phyloP scores from a whole-genome alignment of 2,329 filamentous ascomycete species.

The Leptographium lundbergii region DNA sequence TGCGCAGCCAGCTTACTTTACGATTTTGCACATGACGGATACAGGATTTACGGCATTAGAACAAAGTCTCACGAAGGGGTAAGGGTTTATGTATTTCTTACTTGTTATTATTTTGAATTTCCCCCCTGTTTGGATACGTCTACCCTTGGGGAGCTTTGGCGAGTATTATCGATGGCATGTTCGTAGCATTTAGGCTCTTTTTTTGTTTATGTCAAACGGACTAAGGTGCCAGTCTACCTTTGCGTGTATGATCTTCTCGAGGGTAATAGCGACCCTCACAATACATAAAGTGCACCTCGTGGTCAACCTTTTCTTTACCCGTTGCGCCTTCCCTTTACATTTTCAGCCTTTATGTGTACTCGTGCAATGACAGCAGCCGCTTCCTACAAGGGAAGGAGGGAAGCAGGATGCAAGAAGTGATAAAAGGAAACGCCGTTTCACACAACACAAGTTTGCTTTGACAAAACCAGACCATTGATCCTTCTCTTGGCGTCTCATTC shows the following conservation, averaged over 20 bases:
- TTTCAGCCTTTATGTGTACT: background rate
- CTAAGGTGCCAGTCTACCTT: background rate
- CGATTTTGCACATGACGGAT: conserved; percentile 1
- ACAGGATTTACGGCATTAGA: background rate
- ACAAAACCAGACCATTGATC: too few relatives aligned
- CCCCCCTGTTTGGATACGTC: too few relatives aligned
- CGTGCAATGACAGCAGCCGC: background rate
- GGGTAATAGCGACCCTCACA: background rate
- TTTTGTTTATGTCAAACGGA: background rate
- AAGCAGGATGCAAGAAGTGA: background rate
- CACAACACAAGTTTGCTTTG: too few relatives aligned
- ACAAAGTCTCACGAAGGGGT: background rate
- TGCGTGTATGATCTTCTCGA: background rate
- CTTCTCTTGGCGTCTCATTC: too few relatives aligned
- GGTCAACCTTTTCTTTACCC: background rate
- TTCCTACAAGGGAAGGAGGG: background rate
- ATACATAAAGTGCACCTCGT: background rate
- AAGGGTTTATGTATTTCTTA: background rate
- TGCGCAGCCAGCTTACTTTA: background rate
- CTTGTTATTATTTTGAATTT: background rate
- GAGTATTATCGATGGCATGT: background rate
- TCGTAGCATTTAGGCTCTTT: background rate
- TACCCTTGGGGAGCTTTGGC: background rate
- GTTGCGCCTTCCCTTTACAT: background rate
- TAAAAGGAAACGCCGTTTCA: background rate